phyloP scores from a whole-genome alignment of 768 basidiomycete genomes.

The Podaxis rugospora region DNA sequence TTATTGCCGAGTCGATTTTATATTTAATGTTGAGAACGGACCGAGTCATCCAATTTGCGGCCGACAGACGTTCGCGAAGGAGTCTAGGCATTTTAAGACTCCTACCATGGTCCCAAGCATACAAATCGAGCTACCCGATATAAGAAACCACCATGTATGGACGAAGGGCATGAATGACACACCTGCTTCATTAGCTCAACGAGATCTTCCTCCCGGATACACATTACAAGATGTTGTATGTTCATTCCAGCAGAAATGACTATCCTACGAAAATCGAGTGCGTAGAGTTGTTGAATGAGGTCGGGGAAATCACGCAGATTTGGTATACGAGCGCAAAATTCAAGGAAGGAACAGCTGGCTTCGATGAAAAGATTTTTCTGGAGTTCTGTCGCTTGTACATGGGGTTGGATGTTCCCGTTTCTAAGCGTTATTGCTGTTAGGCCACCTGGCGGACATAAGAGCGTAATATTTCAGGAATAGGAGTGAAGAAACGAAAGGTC shows the following conservation, averaged over 20 bases:
- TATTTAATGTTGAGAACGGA: background rate
- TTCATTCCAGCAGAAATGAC: background rate
- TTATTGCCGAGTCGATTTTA: background rate
- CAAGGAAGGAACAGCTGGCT: constrained; percentile 7
- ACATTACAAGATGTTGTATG: background rate
- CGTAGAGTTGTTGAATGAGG: background rate
- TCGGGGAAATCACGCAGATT: background rate
- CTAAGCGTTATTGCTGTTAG: background rate
- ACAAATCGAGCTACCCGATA: background rate
- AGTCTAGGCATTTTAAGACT: background rate
- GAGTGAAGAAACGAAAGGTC: background rate
- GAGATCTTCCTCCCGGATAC: background rate
- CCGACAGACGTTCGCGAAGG: constrained; percentile 2
- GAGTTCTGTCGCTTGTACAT: background rate
- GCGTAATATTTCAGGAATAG: background rate
- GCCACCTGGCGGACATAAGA: background rate
- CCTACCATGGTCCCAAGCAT: background rate
- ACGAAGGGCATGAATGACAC: background rate
- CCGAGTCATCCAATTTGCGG: background rate
- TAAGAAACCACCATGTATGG: background rate
- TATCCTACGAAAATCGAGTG: constrained; percentile 1
- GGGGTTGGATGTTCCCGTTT: background rate
- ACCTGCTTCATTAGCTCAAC: background rate
- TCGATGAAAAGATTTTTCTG: background rate
- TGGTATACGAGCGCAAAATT: background rate